These are phyloP conservation scores for Lactarius pseudohatsudake DNA, from an alignment of 768 basidiomycete genomes.

Conservation along the genomic window DNA sequence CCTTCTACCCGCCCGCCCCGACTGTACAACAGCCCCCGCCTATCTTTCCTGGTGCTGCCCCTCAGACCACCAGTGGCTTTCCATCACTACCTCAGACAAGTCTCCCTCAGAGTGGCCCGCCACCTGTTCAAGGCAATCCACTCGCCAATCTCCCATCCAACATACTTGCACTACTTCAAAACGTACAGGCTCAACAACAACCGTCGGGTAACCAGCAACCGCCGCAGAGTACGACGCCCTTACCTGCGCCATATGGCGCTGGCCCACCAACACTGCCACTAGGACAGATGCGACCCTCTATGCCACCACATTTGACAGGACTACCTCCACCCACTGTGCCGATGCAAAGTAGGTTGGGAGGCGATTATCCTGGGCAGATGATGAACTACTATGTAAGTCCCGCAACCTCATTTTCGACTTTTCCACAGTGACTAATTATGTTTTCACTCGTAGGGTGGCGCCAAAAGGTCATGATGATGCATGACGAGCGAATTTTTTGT, in stretches of 20 bases:
- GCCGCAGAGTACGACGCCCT: slow-evolving; percentile 17
- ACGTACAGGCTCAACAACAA: slow-evolving; percentile 26
- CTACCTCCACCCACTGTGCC: slow-evolving; percentile 34
- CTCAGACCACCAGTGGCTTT: slow-evolving; percentile 26
- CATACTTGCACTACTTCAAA: slow-evolving; percentile 28
- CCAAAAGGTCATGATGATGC: slow-evolving; percentile 20
- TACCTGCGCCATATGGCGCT: slow-evolving; percentile 18
- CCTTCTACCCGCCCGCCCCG: slow-evolving; percentile 49
- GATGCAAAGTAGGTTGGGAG: slow-evolving; percentile 26
- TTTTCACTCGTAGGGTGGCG: slow-evolving; percentile 1
- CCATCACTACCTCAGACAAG: slow-evolving; percentile 23
- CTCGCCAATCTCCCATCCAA: slow-evolving; percentile 25
- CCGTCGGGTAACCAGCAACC: slow-evolving; percentile 29
- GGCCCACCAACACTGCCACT: slow-evolving; percentile 37
- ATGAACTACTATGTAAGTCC: slow-evolving; percentile 66
- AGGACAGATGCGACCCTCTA: slow-evolving; percentile 46
- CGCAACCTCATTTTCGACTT: background rate
- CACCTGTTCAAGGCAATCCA: slow-evolving; percentile 20
- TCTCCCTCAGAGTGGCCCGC: slow-evolving; percentile 20
- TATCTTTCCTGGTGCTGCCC: slow-evolving; percentile 17
- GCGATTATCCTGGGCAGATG: slow-evolving; percentile 55
- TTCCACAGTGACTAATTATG: background rate
- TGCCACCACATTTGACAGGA: slow-evolving; percentile 45
- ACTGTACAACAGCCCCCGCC: slow-evolving; percentile 33
- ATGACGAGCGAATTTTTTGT: background rate